Conservation (phyloP, 495 filamentous ascomycete species). For the Hypoxylon fragiforme region DNA sequence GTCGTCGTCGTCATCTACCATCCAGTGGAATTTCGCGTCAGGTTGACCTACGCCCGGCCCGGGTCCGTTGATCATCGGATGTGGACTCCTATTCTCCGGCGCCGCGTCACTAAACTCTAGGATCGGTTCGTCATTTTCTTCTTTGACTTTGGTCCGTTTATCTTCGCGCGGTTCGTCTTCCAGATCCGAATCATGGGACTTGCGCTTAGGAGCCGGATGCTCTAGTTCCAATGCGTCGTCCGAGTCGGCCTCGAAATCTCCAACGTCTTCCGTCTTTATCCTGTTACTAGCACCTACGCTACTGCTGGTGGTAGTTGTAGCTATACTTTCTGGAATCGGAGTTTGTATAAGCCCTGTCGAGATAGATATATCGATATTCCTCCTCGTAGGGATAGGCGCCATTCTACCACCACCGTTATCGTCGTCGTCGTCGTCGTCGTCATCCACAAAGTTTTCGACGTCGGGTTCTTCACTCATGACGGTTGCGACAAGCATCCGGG, state of each 20-base stretch:
- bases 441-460: constrained; percentile 24
- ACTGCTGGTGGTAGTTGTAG: background rate
- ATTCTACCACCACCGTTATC: background rate
- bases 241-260: constrained; percentile 28
- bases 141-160: constrained; percentile 38
- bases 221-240: background rate
- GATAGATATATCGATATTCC: constrained; percentile 8
- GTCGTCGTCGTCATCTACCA: constrained; percentile 33
- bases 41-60: background rate
- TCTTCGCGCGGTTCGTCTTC: constrained; percentile 43
- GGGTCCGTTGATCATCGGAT: background rate
- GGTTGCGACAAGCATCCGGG: constrained; percentile 67
- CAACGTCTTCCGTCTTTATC: constrained; percentile 18
- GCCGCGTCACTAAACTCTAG: constrained; percentile 37
- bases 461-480: constrained; percentile 53
- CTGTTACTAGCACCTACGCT: background rate
- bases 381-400: constrained; percentile 7
- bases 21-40: constrained; percentile 34
- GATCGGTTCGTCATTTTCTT: constrained; percentile 29
- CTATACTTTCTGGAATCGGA: background rate
- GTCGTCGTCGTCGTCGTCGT: constrained; percentile 4
- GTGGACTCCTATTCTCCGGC: constrained; percentile 30
- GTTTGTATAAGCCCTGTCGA: constrained; percentile 20
- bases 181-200: constrained; percentile 40
- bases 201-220: constrained; percentile 33